These are phyloP conservation scores for Boletales sp. DNA, from an alignment of 768 basidiomycete species.

Conservation along the genomic window DNA sequence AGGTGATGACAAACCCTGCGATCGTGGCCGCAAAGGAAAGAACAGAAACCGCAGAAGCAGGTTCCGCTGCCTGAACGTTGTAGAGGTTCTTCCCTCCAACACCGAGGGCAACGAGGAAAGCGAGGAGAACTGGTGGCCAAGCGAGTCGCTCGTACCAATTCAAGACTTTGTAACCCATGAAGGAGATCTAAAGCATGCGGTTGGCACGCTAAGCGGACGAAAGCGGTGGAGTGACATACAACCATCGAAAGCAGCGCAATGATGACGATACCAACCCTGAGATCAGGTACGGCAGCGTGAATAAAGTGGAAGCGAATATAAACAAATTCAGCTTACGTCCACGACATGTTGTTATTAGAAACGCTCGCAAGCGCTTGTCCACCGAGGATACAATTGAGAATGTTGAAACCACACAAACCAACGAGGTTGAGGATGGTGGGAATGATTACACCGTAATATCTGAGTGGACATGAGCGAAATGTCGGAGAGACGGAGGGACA, in stretches of 20 bases:
- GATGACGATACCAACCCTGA: conserved; percentile 78
- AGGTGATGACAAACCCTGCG: conserved; percentile 72
- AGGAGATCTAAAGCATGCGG: conserved; percentile 43
- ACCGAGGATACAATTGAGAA: conserved; percentile 64
- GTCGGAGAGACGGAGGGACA: conserved; percentile 29
- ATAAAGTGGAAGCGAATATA: neutral
- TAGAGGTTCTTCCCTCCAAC: conserved; percentile 69
- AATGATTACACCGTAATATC: conserved; percentile 53
- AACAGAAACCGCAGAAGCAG: conserved; percentile 52
- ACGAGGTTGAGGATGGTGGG: conserved; percentile 56
- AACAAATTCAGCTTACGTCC: conserved; percentile 37
- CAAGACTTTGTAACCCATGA: conserved; percentile 65
- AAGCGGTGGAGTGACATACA: conserved; percentile 30
- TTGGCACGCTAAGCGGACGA: neutral
- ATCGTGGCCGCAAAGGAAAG: conserved; percentile 67
- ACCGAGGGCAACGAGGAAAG: conserved; percentile 67
- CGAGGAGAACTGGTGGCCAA: conserved; percentile 77
- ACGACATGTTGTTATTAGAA: conserved; percentile 46
- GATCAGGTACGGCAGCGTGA: conserved; percentile 8
- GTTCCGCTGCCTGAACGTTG: conserved; percentile 41
- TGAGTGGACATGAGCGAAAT: conserved; percentile 3
- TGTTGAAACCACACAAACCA: conserved; percentile 60
- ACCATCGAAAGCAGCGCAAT: conserved; percentile 66
- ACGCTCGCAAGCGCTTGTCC: conserved; percentile 63
- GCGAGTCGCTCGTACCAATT: conserved; percentile 68